These are phyloP conservation scores for Diplosphaera chodatii DNA, from an alignment of 139 green algal genomes.

Conservation along the genomic window DNA sequence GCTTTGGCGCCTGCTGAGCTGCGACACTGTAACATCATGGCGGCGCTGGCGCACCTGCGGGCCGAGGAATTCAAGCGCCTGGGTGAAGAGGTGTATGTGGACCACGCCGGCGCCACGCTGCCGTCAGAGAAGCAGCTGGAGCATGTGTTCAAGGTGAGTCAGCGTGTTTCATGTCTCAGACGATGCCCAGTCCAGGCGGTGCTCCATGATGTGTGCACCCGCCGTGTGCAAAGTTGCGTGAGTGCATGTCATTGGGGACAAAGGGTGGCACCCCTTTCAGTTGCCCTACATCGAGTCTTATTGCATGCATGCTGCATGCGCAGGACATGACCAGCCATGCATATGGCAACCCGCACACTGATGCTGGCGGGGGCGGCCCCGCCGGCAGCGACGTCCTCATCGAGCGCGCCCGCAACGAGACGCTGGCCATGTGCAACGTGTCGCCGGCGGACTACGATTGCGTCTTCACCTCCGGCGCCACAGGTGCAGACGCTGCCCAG, in stretches of 20 bases:
- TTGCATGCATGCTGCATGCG: background rate
- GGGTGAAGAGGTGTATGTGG: constrained; percentile 41
- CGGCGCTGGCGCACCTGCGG: constrained; percentile 4
- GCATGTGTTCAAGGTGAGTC: constrained; percentile 13
- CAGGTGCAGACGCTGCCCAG: no score
- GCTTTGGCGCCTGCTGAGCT: no score
- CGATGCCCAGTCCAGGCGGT: no score
- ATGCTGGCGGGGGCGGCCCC: constrained; percentile 4
- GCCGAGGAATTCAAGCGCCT: constrained; percentile 24
- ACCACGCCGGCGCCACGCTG: constrained; percentile 60
- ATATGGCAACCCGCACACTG: constrained; percentile 30
- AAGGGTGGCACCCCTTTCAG: no score
- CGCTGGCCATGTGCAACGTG: constrained; percentile 35
- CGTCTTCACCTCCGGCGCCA: constrained; percentile 34
- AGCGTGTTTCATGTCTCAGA: no score
- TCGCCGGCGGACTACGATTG: constrained; percentile 31
- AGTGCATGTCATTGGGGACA: no score
- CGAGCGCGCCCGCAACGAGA: constrained; percentile 18
- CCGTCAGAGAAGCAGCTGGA: constrained; percentile 46
- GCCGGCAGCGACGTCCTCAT: background rate
- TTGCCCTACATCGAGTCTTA: no score
- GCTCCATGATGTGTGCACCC: no score
- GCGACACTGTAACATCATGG: no score
- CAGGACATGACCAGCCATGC: background rate
- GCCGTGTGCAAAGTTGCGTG: no score